Base-by-base conservation (phyloP, 768 basidiomycete species). In the Mycena floridula region DNA sequence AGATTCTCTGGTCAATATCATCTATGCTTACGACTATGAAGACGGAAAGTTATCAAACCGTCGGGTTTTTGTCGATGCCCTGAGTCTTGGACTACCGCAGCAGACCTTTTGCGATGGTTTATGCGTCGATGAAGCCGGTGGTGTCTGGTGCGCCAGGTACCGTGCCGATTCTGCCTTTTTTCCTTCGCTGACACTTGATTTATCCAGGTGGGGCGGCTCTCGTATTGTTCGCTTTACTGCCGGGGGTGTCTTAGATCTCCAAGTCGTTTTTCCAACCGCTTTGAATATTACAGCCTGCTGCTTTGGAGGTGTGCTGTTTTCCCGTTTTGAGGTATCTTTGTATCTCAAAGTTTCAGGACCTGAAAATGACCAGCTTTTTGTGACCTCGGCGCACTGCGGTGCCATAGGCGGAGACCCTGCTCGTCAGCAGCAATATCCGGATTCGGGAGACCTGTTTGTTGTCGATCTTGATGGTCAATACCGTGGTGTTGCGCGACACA, bases 171-270 rank as follows among this genome's bases (percentile, higher is more conserved):
- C 40, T 22, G n/a, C 23, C 21, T 35, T 35, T 13, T 35, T 35
- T 18, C 32, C 32, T 15, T 13, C 32, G 13, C 15, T 15, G 15
- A 18, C 32, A 35, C 15, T 15, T 35, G 32, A 18, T 35, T n/a
- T n/a, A n/a, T n/a, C n/a, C 52, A 82, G 82, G 42, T 84, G 81
- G 82, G 80, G 78, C 46, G 80, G 76, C 20, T 82, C 80, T 36
- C 65, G 69, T 45, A 68, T 85, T 43, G 62, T 78, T 37, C 68
- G 82, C 40, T 82, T 79, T 52, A 68, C 68, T 22, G 60, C 60
- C 23, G 66, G 73, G n/a, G 83, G 83, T 4, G 53, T 56, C 21
- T 64, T 81, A 16, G 79, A 82, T 53, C 57, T 77, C 8, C 73
- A 80, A 53, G 66, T 85, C 28, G 39, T 64, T 15, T 79, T 85